Base-by-base conservation (phyloP, 257 asterid species). In the Knoxia roxburghii region DNA sequence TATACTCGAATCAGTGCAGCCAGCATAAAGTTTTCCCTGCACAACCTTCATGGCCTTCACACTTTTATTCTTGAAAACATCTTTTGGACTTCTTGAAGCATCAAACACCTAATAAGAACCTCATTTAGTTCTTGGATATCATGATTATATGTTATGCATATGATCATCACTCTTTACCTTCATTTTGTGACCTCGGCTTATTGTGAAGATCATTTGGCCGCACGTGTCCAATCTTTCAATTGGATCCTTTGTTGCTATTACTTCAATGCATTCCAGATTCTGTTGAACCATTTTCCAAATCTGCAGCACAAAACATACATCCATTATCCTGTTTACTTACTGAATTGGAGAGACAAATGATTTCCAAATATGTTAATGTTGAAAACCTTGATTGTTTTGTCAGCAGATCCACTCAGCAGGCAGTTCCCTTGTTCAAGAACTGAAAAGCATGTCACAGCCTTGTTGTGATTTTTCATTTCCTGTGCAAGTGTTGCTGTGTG, bases 1-100 rank as follows among this genome's bases (percentile, higher is more conserved):
- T 65, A 92, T 78, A 69, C 98, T 89, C 63, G 98, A 92, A 70
- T 92, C 97, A 54, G 53, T 54, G 81, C 98, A 87, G 73, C 98
- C 98, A 9, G 76, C 87, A 15, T 86, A 92, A 61, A 87, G 76
- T 78, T 89, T 92, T 71, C 98, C 97, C 33, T 87, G 84, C 23
- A 74, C 69, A 23, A 75, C 83, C 43, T 45, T 81, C 57, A 82
- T 67, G 80, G 90, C 76, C 79, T 86, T 89, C 68, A 86, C 86
- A 12, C 85, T 84, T 68, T 86, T 92, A 68, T 83, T 82, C 83
- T 83, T 87, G 75, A 89, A 79, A 64, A 82, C 52, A 45, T 86
- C 89, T 49, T 32, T 84, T 20, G 76, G 73, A 73, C 86, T 86
- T 74, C 98, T 81, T 26, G 97, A 77, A 58, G 79, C 81, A 72